A percentile compares a stretch with the other conserved stretches of the same genome.
Evolutionary conservation across 1,284 basidiomycete species (phyloP).

Genomic region (Pyrrhoderma lamaoense): DNA sequence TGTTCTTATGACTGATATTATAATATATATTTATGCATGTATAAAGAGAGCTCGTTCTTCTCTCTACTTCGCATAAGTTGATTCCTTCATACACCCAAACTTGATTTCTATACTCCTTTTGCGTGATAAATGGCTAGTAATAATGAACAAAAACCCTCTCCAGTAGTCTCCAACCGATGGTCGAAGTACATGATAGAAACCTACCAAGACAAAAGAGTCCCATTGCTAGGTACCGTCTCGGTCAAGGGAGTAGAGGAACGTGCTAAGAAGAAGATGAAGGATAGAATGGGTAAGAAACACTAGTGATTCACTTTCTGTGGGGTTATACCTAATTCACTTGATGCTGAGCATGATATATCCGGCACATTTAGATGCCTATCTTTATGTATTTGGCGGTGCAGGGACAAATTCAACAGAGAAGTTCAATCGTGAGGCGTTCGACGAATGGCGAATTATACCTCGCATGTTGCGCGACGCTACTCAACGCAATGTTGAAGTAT

Average conservation of each 20-base stretch:
- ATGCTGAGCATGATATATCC: constrained; percentile 16
- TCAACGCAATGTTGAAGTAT: constrained; percentile 52
- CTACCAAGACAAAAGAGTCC: constrained; percentile 25
- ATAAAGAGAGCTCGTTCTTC: no score
- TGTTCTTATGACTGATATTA: no score
- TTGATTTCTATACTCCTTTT: no score
- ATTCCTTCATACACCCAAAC: no score
- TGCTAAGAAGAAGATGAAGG: constrained; percentile 36
- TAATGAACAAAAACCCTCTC: no score
- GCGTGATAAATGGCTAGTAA: no score
- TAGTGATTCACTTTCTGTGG: not conserved
- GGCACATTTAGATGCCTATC: constrained; percentile 52
- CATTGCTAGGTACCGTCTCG: constrained; percentile 34
- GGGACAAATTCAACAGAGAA: constrained; percentile 50
- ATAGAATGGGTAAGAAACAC: constrained; percentile 26
- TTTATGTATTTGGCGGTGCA: constrained; percentile 57
- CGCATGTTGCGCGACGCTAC: constrained; percentile 72
- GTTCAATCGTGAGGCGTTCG: constrained; percentile 49
- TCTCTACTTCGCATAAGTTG: no score
- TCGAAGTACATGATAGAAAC: constrained; percentile 26
- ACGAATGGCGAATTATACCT: constrained; percentile 60
- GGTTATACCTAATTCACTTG: not conserved
- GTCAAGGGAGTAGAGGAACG: constrained; percentile 37
- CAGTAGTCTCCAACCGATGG: constrained; percentile 21
- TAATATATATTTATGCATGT: no score